Base-by-base conservation (phyloP, 2,329 filamentous ascomycete genomes). In the Ilyonectria sp. region DNA sequence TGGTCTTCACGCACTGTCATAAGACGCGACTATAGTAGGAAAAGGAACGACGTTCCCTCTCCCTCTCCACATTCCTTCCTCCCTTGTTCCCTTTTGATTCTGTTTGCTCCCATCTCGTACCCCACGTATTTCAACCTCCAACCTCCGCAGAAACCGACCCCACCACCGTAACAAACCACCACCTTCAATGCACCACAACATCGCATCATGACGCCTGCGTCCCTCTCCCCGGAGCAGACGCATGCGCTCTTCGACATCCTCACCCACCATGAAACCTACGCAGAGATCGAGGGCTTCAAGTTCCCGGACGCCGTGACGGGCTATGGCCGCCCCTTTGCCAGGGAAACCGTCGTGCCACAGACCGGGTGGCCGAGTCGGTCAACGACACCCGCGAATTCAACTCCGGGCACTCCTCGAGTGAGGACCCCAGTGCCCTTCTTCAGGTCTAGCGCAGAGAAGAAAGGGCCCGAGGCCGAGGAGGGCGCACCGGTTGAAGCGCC, bases 221-320 rank as follows among this genome's bases (percentile, higher is more conserved):
- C 71, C 61, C 76, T 82, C 52, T 78, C 76, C 46, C 70, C 74
- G 23, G 75, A 79, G 67, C 88, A 90, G 72, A 79, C 85, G 8
- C 81, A 82, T 56, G 87, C 88, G 15, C 83, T 90, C 17, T 85
- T 90, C 69, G 86, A 90, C 74, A 89, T 91, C 58, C 84, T 91
- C 61, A 86, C 86, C 35, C 89, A 90, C 73, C 76, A 87, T 69
- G 84, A 90, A 78, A 88, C 87, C 1, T 91, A 90, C 72, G 79
- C 86, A 13, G 93, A 96, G 79, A 92, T 94, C 68, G 87, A 92
- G 76, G 86, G 86, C 68, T 94, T 95, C 85, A 93, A 91, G 74
- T 80, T 86, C 43, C 88, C 92, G 0, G 82, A 85, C 2, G 87
- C 90, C 31, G 91, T 94, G 66, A 84, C 86, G 65, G 79, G 84